phyloP scores from a whole-genome alignment of 2,329 filamentous ascomycete species.

The Nothomitra cinnamomea region DNA sequence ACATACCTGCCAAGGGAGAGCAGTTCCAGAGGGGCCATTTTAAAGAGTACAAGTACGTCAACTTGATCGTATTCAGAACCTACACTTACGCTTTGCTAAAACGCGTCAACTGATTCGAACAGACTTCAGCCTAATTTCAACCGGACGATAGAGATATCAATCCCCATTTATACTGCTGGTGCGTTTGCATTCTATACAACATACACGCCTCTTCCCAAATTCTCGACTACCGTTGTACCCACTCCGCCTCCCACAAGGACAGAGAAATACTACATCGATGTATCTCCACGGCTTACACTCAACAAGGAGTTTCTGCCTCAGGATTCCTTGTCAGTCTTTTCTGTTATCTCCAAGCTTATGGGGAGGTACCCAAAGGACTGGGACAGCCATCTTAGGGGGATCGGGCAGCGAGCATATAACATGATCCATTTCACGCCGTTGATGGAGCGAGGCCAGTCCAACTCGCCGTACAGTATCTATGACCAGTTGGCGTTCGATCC shows the following conservation, averaged over 20 bases:
- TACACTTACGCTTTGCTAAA: background rate
- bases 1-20: conserved; percentile 64
- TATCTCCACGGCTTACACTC: conserved; percentile 63
- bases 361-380: conserved; percentile 79
- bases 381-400: conserved; percentile 75
- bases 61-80: background rate
- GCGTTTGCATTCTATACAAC: conserved; percentile 91
- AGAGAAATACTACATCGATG: conserved; percentile 78
- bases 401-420: conserved; percentile 86
- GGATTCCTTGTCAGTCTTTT: conserved; percentile 79
- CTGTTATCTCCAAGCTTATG: conserved; percentile 95
- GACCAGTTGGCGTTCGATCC: conserved; percentile 83
- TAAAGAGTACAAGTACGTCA: conserved; percentile 68
- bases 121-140: conserved; percentile 90
- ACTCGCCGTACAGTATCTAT: conserved; percentile 93
- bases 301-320: conserved; percentile 61
- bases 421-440: conserved; percentile 98
- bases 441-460: conserved; percentile 73
- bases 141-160: conserved; percentile 72
- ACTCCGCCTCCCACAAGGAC: conserved; percentile 47
- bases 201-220: conserved; percentile 70
- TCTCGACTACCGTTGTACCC: conserved; percentile 39
- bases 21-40: conserved; percentile 66
- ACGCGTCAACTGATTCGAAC: conserved; percentile 10
- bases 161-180: conserved; percentile 67